Evolutionary conservation across 306 rosid genomes (phyloP).

Genomic region (Quercus ilex): DNA sequence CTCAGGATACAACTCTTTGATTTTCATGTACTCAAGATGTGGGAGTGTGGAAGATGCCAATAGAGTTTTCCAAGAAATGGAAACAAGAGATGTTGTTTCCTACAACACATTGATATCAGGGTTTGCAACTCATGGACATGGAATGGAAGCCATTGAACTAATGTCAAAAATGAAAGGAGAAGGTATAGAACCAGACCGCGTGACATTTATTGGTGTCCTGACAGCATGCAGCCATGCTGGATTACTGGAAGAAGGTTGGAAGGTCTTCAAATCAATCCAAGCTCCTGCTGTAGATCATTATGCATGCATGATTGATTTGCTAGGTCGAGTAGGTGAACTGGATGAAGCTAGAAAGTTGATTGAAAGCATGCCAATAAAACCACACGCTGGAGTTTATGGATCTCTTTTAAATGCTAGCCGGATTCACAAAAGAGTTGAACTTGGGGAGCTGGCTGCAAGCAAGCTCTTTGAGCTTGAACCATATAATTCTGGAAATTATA

Average conservation of each 20-base stretch:
- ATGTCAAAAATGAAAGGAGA: constrained; percentile 49
- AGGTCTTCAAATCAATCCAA: constrained; percentile 52
- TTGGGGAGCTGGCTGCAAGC: constrained; percentile 60
- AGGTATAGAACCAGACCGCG: constrained; percentile 52
- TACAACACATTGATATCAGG: constrained; percentile 64
- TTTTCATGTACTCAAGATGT: constrained; percentile 66
- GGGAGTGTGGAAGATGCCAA: constrained; percentile 52
- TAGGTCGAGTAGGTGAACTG: constrained; percentile 59
- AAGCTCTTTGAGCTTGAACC: constrained; percentile 64
- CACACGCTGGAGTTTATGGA: constrained; percentile 70
- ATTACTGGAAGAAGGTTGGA: constrained; percentile 47
- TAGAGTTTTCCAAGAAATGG: constrained; percentile 49
- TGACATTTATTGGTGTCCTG: constrained; percentile 47
- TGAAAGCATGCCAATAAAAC: constrained; percentile 54
- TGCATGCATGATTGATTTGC: constrained; percentile 67
- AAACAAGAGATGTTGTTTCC: constrained; percentile 50
- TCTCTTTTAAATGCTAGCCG: constrained; percentile 60
- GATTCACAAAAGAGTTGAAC: constrained; percentile 48
- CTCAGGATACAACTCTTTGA: constrained; percentile 57
- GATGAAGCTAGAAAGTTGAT: constrained; percentile 55
- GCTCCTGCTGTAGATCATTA: constrained; percentile 61
- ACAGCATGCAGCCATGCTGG: constrained; percentile 75
- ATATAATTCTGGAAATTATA: constrained; percentile 52
- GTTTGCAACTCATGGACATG: constrained; percentile 60
- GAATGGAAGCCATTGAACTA: constrained; percentile 51